Evolutionary conservation across 148 eudicot genomes (phyloP), one percentile per base, ranked within the genome.

Genomic region (Pharnaceum exiguum): DNA sequence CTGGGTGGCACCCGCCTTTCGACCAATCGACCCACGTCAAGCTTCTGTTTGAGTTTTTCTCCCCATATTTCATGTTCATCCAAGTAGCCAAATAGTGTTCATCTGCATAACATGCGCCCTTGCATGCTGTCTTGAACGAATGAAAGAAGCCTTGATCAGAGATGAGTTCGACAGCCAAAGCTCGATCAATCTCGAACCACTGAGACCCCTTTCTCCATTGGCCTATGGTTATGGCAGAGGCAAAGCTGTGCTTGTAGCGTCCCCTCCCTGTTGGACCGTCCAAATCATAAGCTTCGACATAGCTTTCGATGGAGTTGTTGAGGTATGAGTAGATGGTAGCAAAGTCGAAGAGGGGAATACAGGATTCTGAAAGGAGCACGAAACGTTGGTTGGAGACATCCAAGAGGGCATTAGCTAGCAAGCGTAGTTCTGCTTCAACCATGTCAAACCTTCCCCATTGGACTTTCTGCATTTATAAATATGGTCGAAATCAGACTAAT

Each of bases 171-270:
- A 72, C 5, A 5, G 96, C 91, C 4, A 93, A 67, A 5, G 77
- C 58, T 5, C 96, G 68, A 23, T 78, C 74, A 31, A 74, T 75
- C 74, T 88, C 95, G 31, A 93, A 88, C 98, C 98, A 91, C 38
- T 91, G 98, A 8, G 96, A 87, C 10, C 96, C 98, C 56, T 91
- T 91, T 21, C 95, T 74, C 96, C 98, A 93, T 0, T 88, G 79
- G 5, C 69, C 67, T 30, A 93, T 30, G 0, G 81, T 74, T 30
- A 93, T 67, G 36, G 59, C 7, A 10, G 98, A 95, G 28, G 60
- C 33, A 76, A 93, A 74, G 7, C 65, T 58, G 53, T 67, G 68
- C 75, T 85, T 87, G 84, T 88, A 91, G 0, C 95, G 75, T 36
- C 98, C 98, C 2, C 96, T 71, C 4, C 89, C 98, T 0, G 72